Evolutionary conservation across 1,139 yeast genomes (phyloP).

Genomic region (Diutina pseudorugosa): DNA sequence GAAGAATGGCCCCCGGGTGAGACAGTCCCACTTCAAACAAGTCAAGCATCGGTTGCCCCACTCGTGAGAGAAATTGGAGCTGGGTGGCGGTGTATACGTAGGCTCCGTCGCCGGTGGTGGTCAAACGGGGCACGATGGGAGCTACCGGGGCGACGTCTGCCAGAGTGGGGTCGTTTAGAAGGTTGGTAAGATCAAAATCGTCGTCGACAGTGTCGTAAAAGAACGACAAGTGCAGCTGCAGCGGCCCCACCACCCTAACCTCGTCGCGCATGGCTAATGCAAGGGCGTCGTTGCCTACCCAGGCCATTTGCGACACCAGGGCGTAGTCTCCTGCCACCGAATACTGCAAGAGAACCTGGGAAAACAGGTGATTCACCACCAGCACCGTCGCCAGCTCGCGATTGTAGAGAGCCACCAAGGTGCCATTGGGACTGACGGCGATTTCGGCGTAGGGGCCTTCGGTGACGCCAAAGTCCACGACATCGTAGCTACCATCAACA

Average conservation of each 20-base stretch:
- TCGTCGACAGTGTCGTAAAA: slow-evolving; percentile 26
- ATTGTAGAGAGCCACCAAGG: slow-evolving; percentile 47
- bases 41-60: slow-evolving; percentile 43
- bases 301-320: slow-evolving; percentile 37
- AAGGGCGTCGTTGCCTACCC: slow-evolving; percentile 87
- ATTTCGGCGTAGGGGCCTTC: slow-evolving; percentile 50
- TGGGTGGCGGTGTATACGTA: slow-evolving; percentile 46
- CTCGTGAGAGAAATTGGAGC: slow-evolving; percentile 56
- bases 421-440: slow-evolving; percentile 47
- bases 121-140: slow-evolving; percentile 23
- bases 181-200: slow-evolving; percentile 16
- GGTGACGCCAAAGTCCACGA: slow-evolving; percentile 26
- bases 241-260: slow-evolving; percentile 60
- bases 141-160: slow-evolving; percentile 15
- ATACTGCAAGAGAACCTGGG: slow-evolving; percentile 41
- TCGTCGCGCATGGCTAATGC: slow-evolving; percentile 51
- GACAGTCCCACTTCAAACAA: slow-evolving; percentile 77
- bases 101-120: slow-evolving; percentile 60
- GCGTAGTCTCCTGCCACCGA: slow-evolving; percentile 25
- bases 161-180: neutral
- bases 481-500: slow-evolving; percentile 13
- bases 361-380: slow-evolving; percentile 41
- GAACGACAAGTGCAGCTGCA: slow-evolving; percentile 42
- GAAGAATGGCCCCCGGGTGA: slow-evolving; percentile 67
- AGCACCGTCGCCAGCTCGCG: slow-evolving; percentile 30